Percentiles rank a stretch among this genome's conserved stretches.
These are phyloP conservation scores for Mesembryanthemum crystallinum DNA, from an alignment of 148 eudicot species.

Conservation along the genomic window DNA sequence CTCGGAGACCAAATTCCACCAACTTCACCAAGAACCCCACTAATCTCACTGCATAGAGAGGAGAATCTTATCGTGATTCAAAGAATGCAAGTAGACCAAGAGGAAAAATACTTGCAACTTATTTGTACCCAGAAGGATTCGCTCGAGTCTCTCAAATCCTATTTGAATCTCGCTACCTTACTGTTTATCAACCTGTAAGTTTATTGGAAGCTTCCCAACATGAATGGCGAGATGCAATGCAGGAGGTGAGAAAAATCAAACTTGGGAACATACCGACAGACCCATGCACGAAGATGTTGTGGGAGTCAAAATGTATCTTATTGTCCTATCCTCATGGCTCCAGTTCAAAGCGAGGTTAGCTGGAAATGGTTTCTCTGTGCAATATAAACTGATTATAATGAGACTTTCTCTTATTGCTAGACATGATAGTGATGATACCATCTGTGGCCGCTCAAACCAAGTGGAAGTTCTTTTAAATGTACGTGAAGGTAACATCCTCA, in stretches of 20 bases:
- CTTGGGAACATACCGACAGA: no score
- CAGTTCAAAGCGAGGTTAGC: not conserved
- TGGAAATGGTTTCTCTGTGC: not conserved
- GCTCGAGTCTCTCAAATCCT: not conserved
- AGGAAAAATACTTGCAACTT: not conserved
- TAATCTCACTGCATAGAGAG: no score
- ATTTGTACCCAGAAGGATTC: not conserved
- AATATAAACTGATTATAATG: not conserved
- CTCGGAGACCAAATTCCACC: not conserved
- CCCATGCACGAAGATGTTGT: no score
- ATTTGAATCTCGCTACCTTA: not conserved
- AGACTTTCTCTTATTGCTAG: not conserved
- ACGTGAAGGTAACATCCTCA: not conserved
- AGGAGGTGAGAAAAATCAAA: no score
- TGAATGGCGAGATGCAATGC: no score
- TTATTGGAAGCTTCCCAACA: no score
- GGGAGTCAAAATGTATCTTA: no score
- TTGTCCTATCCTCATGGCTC: not conserved
- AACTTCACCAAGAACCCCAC: not conserved
- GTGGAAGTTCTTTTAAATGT: not conserved
- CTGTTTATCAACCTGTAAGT: no score
- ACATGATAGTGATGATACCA: no score
- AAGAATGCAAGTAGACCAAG: not conserved
- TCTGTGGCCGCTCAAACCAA: no score
- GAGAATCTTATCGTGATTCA: not conserved